Base-by-base conservation (phyloP, 2,329 filamentous ascomycete species). In the Sordariomycetes sp. region DNA sequence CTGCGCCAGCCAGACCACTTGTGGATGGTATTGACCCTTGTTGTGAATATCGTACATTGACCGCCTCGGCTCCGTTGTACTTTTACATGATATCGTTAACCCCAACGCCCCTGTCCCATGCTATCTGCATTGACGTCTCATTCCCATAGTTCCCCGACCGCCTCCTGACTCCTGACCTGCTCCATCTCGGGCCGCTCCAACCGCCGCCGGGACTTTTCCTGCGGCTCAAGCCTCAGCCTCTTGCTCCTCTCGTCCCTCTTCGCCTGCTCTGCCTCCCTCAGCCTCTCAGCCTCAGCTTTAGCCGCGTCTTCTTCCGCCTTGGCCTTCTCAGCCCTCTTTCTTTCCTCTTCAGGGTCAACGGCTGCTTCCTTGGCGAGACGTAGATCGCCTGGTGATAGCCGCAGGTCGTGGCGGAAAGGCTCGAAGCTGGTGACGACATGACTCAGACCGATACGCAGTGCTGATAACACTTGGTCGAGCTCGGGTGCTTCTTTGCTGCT, bases 341-440 rank as follows among this genome's bases (percentile, higher is more conserved):
- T n/a, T n/a, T n/a, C n/a, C n/a, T n/a, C 37, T 32, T 59, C 54
- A 40, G 46, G 41, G 39, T 48, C 53, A 11, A 46, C 51, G n/a
- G 63, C 59, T 10, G 79, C 79, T 50, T 86, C 79, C 53, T 71
- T 80, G 5, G 86, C 88, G 37, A 82, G 61, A 46, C 80, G 70
- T 45, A 94, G 65, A 47, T 95, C 88, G 36, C 70, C 69, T 40
- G 71, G 66, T 25, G 68, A 79, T 42, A 95, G 59, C 30, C 81
- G 74, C 44, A 94, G 62, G 40, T 85, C 78, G 23, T 64, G 61
- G 42, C 80, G 70, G 55, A 87, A 95, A 37, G 75, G 73, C 37
- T 79, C 82, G 58, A 94, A 95, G 16, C 71, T 75, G 9, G 61
- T 53, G 23, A 95, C 47, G 5, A 95, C 64, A 36, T 76, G 70